Evolutionary conservation across 495 filamentous ascomycete species (phyloP), one percentile per base, ranked within the genome.

Genomic region (Neurospora hispaniola): DNA sequence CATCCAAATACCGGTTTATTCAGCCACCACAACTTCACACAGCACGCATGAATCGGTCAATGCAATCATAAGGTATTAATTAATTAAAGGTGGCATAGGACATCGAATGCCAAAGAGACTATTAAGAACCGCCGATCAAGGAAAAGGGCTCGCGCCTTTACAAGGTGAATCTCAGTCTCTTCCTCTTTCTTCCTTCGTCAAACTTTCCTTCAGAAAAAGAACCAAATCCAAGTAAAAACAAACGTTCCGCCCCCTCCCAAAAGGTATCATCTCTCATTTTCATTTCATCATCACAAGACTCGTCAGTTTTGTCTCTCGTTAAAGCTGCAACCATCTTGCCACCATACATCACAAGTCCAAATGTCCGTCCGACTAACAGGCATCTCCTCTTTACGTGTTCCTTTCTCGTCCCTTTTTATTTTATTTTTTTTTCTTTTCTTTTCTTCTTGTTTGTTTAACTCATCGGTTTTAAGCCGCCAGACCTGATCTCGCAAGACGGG

Each of bases 321-420:
- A n/a, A 23, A 77, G 59, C 75, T 76, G 54, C 54, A 7, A 10
- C 18, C 43, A 46, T 46, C 10, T 1, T 78, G 74, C 70, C 54
- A 72, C 7, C 23, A 23, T 23, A 7, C 2, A 4, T 35, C 41
- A 68, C 59, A 43, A 12, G 14, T 54, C 35, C 72, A 42, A 4
- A n/a, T 14, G 3, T 14, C 23, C 35, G 38, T 20, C 48, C 23
- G 42, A n/a, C 44, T 11, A 3, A 20, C n/a, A 18, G 44, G 8
- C 9, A 20, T 9, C 8, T 18, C 2, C 8, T 44, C n/a, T n/a
- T n/a, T 46, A 9, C 12, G 0, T 18, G 6, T 18, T 7, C 7
- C 8, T 44, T 23, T 23, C 23, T 44, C 2, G 18, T 39, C 18
- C 23, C 23, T 9, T 42, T 38, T 46, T 16, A 1, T 18, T 18